Evolutionary conservation across 129 eudicot genomes (phyloP).

Genomic region (Centaurea solstitialis): DNA sequence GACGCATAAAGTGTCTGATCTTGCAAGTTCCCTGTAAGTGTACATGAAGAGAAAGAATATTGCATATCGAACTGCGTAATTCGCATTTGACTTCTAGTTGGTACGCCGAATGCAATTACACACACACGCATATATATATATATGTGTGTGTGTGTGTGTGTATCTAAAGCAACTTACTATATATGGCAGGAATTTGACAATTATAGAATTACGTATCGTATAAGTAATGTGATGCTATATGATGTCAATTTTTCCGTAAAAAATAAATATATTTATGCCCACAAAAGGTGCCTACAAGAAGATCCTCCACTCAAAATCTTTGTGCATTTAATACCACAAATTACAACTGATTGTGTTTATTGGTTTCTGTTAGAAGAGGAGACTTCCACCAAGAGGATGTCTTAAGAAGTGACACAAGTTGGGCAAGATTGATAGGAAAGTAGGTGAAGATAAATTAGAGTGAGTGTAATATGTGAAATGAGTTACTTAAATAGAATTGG

Average conservation of each 20-base stretch:
- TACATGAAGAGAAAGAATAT: not conserved
- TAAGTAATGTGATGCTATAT: not conserved
- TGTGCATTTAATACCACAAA: not conserved
- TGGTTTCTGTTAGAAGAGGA: not conserved
- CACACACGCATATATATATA: too few relatives aligned
- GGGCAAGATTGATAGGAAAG: not conserved
- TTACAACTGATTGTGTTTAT: not conserved
- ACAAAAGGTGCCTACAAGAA: not conserved
- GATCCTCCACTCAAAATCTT: not conserved
- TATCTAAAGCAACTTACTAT: not conserved
- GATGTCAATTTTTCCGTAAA: not conserved
- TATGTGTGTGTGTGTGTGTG: not conserved
- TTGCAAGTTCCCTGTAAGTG: not conserved
- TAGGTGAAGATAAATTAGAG: not conserved
- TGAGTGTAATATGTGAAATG: not conserved
- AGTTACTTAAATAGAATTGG: not conserved
- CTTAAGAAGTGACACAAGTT: not conserved
- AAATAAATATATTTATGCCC: not conserved
- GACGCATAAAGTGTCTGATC: not conserved
- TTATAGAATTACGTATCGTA: not conserved
- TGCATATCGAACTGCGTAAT: not conserved
- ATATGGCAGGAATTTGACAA: not conserved
- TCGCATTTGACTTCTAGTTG: not conserved
- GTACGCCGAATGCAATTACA: not conserved
- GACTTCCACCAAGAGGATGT: not conserved